Base-by-base conservation (phyloP, 805 yeast genomes). In the Metschnikowia cerradonensis region DNA sequence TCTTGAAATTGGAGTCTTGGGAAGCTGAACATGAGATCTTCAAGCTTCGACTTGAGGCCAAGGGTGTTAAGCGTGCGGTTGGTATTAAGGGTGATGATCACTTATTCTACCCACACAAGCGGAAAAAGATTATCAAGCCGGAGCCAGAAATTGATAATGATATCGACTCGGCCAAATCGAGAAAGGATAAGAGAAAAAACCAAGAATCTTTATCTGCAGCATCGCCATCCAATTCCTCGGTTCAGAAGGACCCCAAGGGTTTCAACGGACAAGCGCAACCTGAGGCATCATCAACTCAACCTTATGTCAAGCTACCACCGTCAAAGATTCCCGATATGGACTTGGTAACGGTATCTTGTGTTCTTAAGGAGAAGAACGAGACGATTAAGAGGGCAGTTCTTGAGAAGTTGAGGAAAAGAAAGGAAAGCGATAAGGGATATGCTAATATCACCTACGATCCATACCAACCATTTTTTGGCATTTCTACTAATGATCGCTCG, bases 291-390 rank as follows among this genome's bases (percentile, higher is more conserved):
- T 64, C 75, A 4, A 76, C 77, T 36, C 92, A 88, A 63, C 90
- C 95, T 22, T 88, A 90, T 70, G 95, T 90, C 58, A 85, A 87
- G 60, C 67, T 90, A 37, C 96, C 97, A 2, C 86, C 94, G 36
- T 87, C 96, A 1, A 88, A 90, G 67, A 88, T 92, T 55, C 97
- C 98, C 14, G 97, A 92, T 67, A 78, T 91, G 78, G 96, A 90
- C 43, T 74, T 92, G 53, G 84, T 87, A 22, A 88, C 96, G 5
- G 91, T 90, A 10, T 88, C 87, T 49, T 78, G 82, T 42, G 83
- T 90, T 20, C 70, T 88, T 45, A 75, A 80, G 44, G 91, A 84
- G 55, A 89, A 90, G 67, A 86, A 89, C 53, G 83, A 78, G 50
- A 85, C 88, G 6, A 84, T 91, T 54, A 83, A 84, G 54, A 80